Evolutionary conservation across 192 early-diverging fungal genomes (phyloP), one percentile per base, ranked within the genome.

Genomic region (Dissophora ornata): DNA sequence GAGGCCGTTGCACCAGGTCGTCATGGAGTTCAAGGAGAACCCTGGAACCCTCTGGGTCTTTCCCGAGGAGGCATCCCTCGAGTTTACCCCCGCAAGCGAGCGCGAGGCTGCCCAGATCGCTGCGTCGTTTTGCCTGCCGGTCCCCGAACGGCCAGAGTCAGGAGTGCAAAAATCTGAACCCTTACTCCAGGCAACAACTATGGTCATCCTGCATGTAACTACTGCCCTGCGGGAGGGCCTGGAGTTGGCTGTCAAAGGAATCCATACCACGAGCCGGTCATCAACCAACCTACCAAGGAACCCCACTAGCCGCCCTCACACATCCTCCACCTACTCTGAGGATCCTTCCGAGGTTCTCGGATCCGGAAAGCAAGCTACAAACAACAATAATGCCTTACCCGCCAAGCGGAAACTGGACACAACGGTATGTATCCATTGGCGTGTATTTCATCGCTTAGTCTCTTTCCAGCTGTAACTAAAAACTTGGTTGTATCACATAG

Each of bases 21-120:
- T 64, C 11, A 75, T 88, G 62, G 82, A 84, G 60, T 88, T 88
- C 73, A 74, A 74, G 21, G 87, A 88, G n/a, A 80, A 82, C 67
- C 57, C 74, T 12, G 71, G 67, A 15, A 57, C 59, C 5, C 53
- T 65, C 4, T 83, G 85, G 66, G 55, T 70, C 16, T 64, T 88
- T 33, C 87, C 87, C 18, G 63, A 68, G 13, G 79, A 81, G 13
- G 74, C 84, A 48, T 79, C 81, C 5, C 57, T 88, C 2, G 82
- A 81, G 18, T 61, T 60, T 15, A 53, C 53, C 1, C 70, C 70
- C 12, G 61, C 54, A 11, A 52, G 21, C 15, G 62, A 74, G 21
- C 46, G 30, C 1, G 70, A 74, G 19, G 41, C 70, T 3, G 62
- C 62, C 1, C 42, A 63, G 40, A 65, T 74, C 24, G 22, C 62